A percentile compares a stretch with the other conserved stretches of the same genome.
These are phyloP conservation scores for Centaurea solstitialis DNA, from an alignment of 129 eudicot species.

Conservation along the genomic window DNA sequence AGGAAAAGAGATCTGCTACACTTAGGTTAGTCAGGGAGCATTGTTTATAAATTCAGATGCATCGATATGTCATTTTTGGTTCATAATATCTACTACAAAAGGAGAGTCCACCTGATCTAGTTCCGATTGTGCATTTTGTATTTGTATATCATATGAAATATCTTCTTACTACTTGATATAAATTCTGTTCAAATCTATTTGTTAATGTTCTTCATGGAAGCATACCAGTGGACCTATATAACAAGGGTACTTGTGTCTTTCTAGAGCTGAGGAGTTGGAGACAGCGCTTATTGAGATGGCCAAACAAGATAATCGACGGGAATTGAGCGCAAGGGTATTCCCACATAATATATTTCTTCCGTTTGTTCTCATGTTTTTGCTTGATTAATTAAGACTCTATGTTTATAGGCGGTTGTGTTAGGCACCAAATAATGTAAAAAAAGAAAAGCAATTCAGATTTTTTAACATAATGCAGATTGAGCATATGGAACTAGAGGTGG, in stretches of 20 bases:
- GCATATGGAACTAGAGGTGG: slow-evolving; percentile 69
- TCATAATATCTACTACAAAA: not conserved
- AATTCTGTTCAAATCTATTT: slow-evolving; percentile 6
- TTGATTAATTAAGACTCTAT: slow-evolving; percentile 5
- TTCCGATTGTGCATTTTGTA: not conserved
- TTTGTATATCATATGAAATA: not conserved
- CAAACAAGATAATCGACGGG: slow-evolving; percentile 76
- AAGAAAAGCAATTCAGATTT: slow-evolving; percentile 1
- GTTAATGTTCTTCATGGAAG: not conserved
- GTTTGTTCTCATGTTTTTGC: slow-evolving; percentile 7
- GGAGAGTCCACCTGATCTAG: not conserved
- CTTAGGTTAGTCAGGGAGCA: slow-evolving; percentile 60
- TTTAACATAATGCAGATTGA: slow-evolving; percentile 54
- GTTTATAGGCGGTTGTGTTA: not conserved
- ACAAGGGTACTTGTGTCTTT: slow-evolving; percentile 18
- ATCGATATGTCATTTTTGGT: not conserved
- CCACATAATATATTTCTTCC: not conserved
- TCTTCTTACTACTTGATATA: not conserved
- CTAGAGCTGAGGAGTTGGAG: slow-evolving; percentile 95
- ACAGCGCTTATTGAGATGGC: slow-evolving; percentile 90
- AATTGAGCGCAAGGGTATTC: slow-evolving; percentile 77
- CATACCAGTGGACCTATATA: slow-evolving; percentile 12
- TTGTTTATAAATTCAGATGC: not conserved
- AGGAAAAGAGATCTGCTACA: slow-evolving; percentile 86
- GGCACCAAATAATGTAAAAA: slow-evolving; percentile 12